Base-by-base conservation (phyloP, 257 asterid species). In the Voacanga thouarsii region DNA sequence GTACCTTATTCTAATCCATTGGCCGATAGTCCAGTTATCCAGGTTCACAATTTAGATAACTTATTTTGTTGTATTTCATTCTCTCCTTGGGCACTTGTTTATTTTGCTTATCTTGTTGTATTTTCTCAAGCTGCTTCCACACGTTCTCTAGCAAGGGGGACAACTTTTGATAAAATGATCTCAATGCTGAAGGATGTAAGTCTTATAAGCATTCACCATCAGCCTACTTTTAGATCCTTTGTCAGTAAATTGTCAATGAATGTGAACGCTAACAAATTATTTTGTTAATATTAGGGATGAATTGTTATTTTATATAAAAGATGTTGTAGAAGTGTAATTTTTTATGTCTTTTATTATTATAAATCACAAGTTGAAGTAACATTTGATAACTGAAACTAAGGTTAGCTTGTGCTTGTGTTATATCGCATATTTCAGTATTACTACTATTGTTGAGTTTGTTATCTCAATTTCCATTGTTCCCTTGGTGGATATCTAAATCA, bases 1-100 rank as follows among this genome's bases (percentile, higher is more conserved):
- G 89, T 93, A 65, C 98, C 97, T 82, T 93, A 93, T 83, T 91
- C 98, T 44, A 97, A 93, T 81, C 98, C 98, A n/a, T 82, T 93
- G 82, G 98, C 98, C 74, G 98, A 93, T 84, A 97, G 98, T 68
- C 97, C 98, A 53, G 96, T 92, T 79, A 93, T 93, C 80, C 98
- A 93, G 94, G 98, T 91, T 39, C 11, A 16, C 6, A 11, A 47
- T 33, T n/a, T 9, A 21, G 12, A 37, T 70, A 26, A 53, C 37
- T 37, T 72, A 0, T 9, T 68, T 21, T 8, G 39, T 16, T 12
- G 26, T 12, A 1, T 63, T 67, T 4, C 14, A 26, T 49, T 77
- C 19, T 3, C 50, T 45, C 50, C 11, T 7, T 45, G 50, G 50
- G 50, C 50, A 45, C 50, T 45, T 45, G 4, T 7, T 45, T 7